Base-by-base conservation (phyloP, 2,329 filamentous ascomycete genomes). In the Botrytis tulipae region DNA sequence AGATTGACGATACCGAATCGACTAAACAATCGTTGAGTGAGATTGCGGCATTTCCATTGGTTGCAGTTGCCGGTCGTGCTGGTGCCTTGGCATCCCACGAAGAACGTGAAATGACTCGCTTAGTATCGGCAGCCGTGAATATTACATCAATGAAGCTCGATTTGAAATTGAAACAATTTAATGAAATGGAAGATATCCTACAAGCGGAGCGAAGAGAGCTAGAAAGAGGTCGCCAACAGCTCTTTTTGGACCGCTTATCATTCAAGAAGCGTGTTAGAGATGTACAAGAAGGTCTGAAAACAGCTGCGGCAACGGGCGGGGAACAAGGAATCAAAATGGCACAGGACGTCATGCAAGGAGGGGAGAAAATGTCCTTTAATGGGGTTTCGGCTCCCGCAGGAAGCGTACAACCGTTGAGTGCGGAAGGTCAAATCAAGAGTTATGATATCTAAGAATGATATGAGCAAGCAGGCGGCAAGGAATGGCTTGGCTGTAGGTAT, bases 101-200 rank as follows among this genome's bases (percentile, higher is more conserved):
- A 82, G 96, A 99, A 83, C 93, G 97, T 73, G 94, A 98, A 83
- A 96, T 98, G 89, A 97, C 95, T 32, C 92, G 94, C 25, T 89
- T 98, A 65, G 93, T 99, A 16, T 95, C 94, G 3, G 92, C 94
- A 9, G 94, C 94, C 0, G 93, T 97, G 70, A 99, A 99, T 81
- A 87, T 97, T 20, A 95, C 93, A n/a, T 86, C 98, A 48, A 92
- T 97, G 81, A 99, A 99, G 84, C 90, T 98, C 75, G 94, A 98
- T 83, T 86, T 98, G 79, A 99, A 99, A 84, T 87, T 99, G 74
- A 91, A 94, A 80, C 97, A 98, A 82, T 99, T 99, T 83, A 92
- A 93, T 79, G 96, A 99, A 82, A 95, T 99, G 88, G 96, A 99
- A 83, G 88, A 93, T 29, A 91, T 98, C 62, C 87, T 99, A 69